Evolutionary conservation across 1,284 basidiomycete species (phyloP).

Genomic region (Marasmius sp.): DNA sequence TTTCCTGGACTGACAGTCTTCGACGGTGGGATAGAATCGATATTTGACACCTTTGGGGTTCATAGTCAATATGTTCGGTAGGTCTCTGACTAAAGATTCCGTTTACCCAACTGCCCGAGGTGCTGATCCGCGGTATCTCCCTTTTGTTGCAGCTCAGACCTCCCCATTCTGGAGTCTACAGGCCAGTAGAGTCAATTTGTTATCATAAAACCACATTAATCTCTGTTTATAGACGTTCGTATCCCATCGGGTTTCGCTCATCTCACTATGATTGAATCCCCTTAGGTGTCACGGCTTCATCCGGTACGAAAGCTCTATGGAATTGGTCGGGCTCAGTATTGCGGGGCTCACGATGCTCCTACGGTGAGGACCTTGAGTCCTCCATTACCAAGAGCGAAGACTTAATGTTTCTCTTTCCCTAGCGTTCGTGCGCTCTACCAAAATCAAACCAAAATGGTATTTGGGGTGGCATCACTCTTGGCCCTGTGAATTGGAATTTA

Average conservation of each 20-base stretch:
- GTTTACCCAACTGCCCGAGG: background rate
- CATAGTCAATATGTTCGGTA: slow-evolving; percentile 47
- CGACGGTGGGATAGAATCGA: slow-evolving; percentile 34
- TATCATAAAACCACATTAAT: too few species aligned
- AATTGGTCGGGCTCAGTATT: slow-evolving; percentile 47
- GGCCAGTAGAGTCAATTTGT: slow-evolving; percentile 20
- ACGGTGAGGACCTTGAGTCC: slow-evolving; percentile 29
- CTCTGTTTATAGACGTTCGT: slow-evolving; percentile 10
- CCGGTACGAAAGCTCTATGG: slow-evolving; percentile 49
- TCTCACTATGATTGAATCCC: background rate
- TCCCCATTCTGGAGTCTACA: slow-evolving; percentile 38
- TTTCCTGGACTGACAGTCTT: background rate
- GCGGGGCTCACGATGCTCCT: slow-evolving; percentile 58
- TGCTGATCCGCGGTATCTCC: background rate
- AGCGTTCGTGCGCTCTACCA: slow-evolving; percentile 48
- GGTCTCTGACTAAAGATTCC: slow-evolving; percentile 6
- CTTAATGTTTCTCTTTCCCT: background rate
- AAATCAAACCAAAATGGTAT: slow-evolving; percentile 33
- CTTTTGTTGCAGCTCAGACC: slow-evolving; percentile 37
- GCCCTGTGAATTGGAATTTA: slow-evolving; percentile 44
- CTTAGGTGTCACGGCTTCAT: slow-evolving; percentile 47
- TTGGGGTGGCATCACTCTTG: slow-evolving; percentile 35
- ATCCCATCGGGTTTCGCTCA: background rate
- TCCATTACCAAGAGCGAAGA: background rate
- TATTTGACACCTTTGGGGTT: slow-evolving; percentile 53